phyloP scores from a whole-genome alignment of 1,139 yeast genomes.

The Citeromyces hawaiiensis region DNA sequence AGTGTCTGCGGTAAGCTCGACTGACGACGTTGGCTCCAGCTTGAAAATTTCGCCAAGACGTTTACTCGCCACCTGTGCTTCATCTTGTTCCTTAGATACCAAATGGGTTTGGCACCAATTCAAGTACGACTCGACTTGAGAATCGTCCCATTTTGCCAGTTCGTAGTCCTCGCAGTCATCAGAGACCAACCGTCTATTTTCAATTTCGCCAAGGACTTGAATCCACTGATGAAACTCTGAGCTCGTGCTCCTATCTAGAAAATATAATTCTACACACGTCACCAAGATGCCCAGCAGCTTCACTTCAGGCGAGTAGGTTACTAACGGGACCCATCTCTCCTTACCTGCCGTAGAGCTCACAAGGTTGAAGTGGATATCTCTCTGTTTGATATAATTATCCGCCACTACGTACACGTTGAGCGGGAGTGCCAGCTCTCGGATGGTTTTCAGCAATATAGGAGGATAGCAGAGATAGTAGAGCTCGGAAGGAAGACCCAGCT shows the following conservation, averaged over 20 bases:
- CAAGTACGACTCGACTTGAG: slow-evolving; percentile 24
- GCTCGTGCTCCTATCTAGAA: slow-evolving; percentile 7
- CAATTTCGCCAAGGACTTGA: neutral
- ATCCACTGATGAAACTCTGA: neutral
- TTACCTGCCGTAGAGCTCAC: neutral
- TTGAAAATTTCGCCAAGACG: slow-evolving; percentile 6
- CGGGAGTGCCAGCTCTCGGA: slow-evolving; percentile 13
- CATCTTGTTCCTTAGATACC: slow-evolving; percentile 10
- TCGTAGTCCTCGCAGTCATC: slow-evolving; percentile 12
- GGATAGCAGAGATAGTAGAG: slow-evolving; percentile 9
- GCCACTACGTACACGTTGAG: slow-evolving; percentile 11
- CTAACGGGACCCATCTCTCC: neutral
- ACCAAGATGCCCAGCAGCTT: slow-evolving; percentile 10
- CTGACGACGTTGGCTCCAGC: neutral
- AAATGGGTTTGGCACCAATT: slow-evolving; percentile 25
- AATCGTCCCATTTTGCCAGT: slow-evolving; percentile 25
- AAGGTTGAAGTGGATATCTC: slow-evolving; percentile 5
- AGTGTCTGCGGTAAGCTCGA: neutral
- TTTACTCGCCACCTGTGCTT: neutral
- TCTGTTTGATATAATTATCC: slow-evolving; percentile 7
- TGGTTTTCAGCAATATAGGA: slow-evolving; percentile 11
- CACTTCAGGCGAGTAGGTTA: slow-evolving; percentile 12
- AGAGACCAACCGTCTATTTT: slow-evolving; percentile 9
- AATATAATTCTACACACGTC: slow-evolving; percentile 16
- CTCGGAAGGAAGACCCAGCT: slow-evolving; percentile 3